These are phyloP conservation scores for Neurospora africana DNA, from an alignment of 495 filamentous ascomycete species.

Conservation along the genomic window DNA sequence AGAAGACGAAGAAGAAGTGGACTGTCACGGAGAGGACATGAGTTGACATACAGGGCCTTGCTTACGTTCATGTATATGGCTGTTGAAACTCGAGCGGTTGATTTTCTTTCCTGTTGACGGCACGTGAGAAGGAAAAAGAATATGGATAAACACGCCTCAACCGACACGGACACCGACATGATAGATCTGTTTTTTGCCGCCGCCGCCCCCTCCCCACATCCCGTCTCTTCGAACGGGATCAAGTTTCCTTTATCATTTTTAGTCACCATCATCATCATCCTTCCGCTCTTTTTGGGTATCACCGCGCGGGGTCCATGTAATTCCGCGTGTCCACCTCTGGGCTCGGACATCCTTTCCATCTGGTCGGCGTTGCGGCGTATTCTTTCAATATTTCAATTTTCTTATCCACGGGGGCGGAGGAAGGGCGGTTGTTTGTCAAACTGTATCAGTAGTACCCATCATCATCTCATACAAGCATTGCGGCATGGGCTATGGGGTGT, in stretches of 20 bases:
- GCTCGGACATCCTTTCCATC: neutral
- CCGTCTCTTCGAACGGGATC: neutral
- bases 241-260: neutral
- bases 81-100: neutral
- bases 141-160: neutral
- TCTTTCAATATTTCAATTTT: neutral
- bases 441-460: neutral
- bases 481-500: neutral
- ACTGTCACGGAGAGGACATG: conserved; percentile 24
- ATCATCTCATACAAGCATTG: neutral
- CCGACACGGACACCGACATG: neutral
- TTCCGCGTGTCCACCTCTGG: neutral
- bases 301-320: neutral
- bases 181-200: neutral
- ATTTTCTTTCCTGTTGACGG: neutral
- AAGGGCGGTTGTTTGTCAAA: neutral
- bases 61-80: conserved; percentile 1
- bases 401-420: neutral
- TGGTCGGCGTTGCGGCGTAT: neutral
- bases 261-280: neutral
- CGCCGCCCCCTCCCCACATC: neutral
- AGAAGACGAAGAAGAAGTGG: conserved; percentile 33
- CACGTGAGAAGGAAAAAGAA: neutral
- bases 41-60: conserved; percentile 1
- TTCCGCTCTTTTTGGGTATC: neutral